Base-by-base conservation (phyloP, 1,284 basidiomycete species). In the Ceratobasidium sp. region DNA sequence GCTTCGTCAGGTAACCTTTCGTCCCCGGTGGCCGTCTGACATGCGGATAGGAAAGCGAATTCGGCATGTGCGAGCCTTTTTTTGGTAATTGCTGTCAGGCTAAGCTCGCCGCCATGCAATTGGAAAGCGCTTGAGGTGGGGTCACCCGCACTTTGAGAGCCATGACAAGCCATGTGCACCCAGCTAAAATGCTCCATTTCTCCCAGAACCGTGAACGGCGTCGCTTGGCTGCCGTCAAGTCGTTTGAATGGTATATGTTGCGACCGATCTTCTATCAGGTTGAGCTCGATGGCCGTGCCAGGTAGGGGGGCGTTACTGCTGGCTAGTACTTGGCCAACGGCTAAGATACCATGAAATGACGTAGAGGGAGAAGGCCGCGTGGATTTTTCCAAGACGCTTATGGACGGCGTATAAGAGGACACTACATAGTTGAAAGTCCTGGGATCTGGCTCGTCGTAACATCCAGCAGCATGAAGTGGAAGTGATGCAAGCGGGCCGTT, bases 11-110 rank as follows among this genome's bases (percentile, higher is more conserved):
- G 76, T 19, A 43, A 15, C 34, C 54, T 19, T 2, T 32, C 32
- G 54, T 76, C 54, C 8, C 68, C 76, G 11, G 57, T 43, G 0
- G 76, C 76, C 5, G 76, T 69, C 19, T 76, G 68, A 32, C 76
- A 76, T 1, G 76, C 76, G 9, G 76, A 76, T 13, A 76, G 29
- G 46, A 76, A 76, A 13, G 76, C 76, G 1, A 76, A 19, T 15
- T 40, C 19, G 32, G 19, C 29, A 8, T 32, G 32, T 7, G 29
- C 6, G 22, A 40, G 19, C n/a, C 19, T 9, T 40, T 34, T 62
- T 9, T 17, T 17, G 8, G 29, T 40, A 17, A n/a, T 40, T 6
- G 37, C n/a, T 15, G 9, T 32, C 4, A 49, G 19, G 19, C 13
- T 15, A 5, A 49, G 19, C 13, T 8, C 8, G 52, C 69, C 56